Conservation (phyloP, 768 basidiomycete genomes). For the Postia placenta region DNA sequence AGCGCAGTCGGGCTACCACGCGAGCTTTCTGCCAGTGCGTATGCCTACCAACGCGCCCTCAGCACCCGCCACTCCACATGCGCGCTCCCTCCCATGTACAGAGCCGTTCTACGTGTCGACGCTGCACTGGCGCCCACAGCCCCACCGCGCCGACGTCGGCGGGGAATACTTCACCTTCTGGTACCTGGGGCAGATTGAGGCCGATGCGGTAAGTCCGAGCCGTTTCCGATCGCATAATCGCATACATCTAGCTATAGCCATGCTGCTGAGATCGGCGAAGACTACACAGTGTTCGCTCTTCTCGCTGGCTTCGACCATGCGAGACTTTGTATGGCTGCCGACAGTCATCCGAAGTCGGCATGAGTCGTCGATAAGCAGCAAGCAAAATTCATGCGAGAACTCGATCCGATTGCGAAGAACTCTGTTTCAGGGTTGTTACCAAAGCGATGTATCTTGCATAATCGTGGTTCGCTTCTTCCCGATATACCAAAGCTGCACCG, state of each 20-base stretch:
- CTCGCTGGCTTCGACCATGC: not conserved
- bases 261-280: not conserved
- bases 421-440: too few relatives aligned
- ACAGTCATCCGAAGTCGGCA: too few relatives aligned
- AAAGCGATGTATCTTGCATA: too few relatives aligned
- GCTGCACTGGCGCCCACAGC: conserved; percentile 18
- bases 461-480: too few relatives aligned
- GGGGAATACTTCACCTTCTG: conserved; percentile 52
- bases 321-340: not conserved
- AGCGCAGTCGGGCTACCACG: conserved; percentile 43
- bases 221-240: too few relatives aligned
- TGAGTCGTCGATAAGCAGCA: too few relatives aligned
- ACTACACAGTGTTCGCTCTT: not conserved
- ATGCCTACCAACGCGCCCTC: conserved; percentile 36
- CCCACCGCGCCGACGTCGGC: conserved; percentile 14
- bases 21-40: conserved; percentile 39
- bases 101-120: conserved; percentile 43
- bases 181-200: conserved; percentile 48
- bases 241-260: too few relatives aligned
- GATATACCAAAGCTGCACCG: too few relatives aligned
- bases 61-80: conserved; percentile 23
- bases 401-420: too few relatives aligned
- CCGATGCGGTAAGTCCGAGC: conserved; percentile 40
- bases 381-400: too few relatives aligned
- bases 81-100: conserved; percentile 16